Evolutionary conservation across 768 basidiomycete species (phyloP).

Genomic region (Auricularia sp.): DNA sequence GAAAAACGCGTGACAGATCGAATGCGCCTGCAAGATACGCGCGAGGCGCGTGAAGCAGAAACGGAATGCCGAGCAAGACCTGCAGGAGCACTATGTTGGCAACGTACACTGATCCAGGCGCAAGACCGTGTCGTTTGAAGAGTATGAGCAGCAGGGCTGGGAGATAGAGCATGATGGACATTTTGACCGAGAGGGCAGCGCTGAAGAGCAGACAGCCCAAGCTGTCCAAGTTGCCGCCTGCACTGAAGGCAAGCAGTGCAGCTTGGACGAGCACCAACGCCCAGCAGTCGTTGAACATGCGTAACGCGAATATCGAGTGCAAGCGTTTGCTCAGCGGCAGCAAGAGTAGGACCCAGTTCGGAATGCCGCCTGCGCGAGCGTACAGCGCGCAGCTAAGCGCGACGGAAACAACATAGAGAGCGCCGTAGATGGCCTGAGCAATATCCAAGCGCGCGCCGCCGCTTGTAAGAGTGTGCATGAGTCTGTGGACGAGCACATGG

Average conservation of each 20-base stretch:
- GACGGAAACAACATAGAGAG: constrained; percentile 61
- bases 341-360: constrained; percentile 63
- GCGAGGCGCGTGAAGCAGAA: constrained; percentile 47
- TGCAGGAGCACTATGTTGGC: constrained; percentile 32
- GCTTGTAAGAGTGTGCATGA: constrained; percentile 55
- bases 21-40: constrained; percentile 73
- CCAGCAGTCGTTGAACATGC: constrained; percentile 96
- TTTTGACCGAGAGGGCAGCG: constrained; percentile 82
- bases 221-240: constrained; percentile 37
- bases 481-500: constrained; percentile 72
- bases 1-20: constrained; percentile 76
- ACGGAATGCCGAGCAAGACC: constrained; percentile 55
- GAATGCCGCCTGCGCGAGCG: constrained; percentile 41
- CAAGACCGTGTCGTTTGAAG: constrained; percentile 60
- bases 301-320: constrained; percentile 85
- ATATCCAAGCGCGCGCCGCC: constrained; percentile 46
- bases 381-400: constrained; percentile 61
- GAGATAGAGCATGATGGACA: constrained; percentile 85
- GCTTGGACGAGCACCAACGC: constrained; percentile 54
- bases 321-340: constrained; percentile 85
- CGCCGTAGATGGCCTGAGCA: constrained; percentile 72
- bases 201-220: constrained; percentile 61
- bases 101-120: constrained; percentile 24
- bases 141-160: constrained; percentile 79
- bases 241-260: constrained; percentile 56